Evolutionary conservation across 2,329 filamentous ascomycete species (phyloP).

Genomic region (Cadophora gregata): DNA sequence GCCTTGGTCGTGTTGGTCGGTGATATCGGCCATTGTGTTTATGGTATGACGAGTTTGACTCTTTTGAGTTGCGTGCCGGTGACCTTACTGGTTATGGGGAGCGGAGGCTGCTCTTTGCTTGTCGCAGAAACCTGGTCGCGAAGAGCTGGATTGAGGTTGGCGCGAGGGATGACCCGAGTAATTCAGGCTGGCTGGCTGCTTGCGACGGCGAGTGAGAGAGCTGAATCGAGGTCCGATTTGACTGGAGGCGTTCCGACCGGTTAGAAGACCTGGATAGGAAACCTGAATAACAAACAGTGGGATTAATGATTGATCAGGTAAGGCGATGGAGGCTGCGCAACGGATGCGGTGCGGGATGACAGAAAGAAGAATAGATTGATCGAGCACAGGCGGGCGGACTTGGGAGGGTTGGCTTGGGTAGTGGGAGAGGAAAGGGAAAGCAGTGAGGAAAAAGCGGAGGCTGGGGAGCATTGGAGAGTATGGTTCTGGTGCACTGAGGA

Average conservation of each 20-base stretch:
- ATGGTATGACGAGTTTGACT: conserved; percentile 46
- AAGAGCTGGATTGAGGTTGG: conserved; percentile 44
- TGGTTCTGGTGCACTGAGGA: background rate
- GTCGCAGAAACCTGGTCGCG: conserved; percentile 45
- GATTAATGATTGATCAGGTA: conserved; percentile 45
- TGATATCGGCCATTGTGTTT: conserved; percentile 75
- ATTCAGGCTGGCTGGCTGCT: conserved; percentile 25
- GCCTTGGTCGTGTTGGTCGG: conserved; percentile 77
- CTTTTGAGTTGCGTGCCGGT: conserved; percentile 45
- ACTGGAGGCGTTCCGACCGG: conserved; percentile 29
- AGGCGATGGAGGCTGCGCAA: conserved; percentile 38
- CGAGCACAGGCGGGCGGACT: conserved; percentile 34
- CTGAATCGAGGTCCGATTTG: conserved; percentile 22
- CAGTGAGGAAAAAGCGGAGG: conserved; percentile 8
- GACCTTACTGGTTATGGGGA: conserved; percentile 46
- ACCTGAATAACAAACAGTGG: conserved; percentile 40
- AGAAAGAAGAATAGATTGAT: conserved; percentile 44
- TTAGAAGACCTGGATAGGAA: conserved; percentile 32
- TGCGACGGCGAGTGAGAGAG: background rate
- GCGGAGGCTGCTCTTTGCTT: conserved; percentile 43
- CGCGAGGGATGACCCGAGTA: conserved; percentile 40
- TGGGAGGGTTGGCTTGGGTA: conserved; percentile 9
- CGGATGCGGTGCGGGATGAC: conserved; percentile 39
- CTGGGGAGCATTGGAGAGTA: background rate
- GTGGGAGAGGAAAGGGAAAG: background rate